Evolutionary conservation across 768 basidiomycete genomes (phyloP), one percentile per base, ranked within the genome.

Genomic region (Postia placenta): DNA sequence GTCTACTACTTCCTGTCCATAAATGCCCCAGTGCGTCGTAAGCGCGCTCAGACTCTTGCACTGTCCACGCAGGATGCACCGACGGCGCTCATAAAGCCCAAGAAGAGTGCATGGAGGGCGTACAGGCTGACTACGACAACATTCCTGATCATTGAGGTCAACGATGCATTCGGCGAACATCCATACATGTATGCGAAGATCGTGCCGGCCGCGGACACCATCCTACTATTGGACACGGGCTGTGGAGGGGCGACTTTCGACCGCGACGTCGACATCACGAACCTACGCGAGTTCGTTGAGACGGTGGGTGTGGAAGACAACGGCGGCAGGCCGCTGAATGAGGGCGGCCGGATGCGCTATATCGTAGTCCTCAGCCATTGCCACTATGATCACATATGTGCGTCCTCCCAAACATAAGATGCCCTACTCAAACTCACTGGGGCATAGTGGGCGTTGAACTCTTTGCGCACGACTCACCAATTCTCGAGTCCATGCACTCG

Each of bases 331-430:
- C 71, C 78, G 22, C 60, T 80, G 52, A 81, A 81, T 51, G 60
- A 62, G 37, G 64, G 57, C 2, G 70, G 71, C 9, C 57, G 50
- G 40, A 57, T 74, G 68, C 56, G 59, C 30, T 80, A 80, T 50
- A 56, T 77, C 30, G 69, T 80, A 7, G 73, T 74, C 19, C 63
- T 71, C 36, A 78, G 71, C 11, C 78, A 80, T 57, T 78, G 76
- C 49, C 79, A 80, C 52, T 79, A 77, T 53, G 79, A 80, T 54
- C 78, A 80, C 53, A 80, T 80, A 28, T 63, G 78, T 80, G 59
- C 45, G 77, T 68, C 36, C 20, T 45, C 28, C 33, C 11, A 2
- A 5, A 14, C n/a, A 23, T n/a, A 30, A 48, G 47, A 50, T 39
- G 19, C 15, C 42, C 23, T 22, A 22, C 43, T 28, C 28, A 30